These are phyloP conservation scores for Aquilaria yunnanensis DNA, from an alignment of 345 rosid genomes.

Conservation along the genomic window DNA sequence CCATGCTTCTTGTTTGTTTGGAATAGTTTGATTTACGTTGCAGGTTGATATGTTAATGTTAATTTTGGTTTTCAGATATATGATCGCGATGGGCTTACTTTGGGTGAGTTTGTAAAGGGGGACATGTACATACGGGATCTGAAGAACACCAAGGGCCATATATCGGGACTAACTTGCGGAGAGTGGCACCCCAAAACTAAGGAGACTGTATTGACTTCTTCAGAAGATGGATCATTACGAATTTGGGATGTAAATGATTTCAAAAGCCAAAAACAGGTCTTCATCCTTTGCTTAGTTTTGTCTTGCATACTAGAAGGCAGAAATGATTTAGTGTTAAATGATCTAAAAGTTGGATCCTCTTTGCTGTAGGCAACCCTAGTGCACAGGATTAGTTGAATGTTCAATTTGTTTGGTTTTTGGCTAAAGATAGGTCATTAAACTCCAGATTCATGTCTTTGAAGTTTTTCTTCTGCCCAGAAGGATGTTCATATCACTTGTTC, in stretches of 20 bases:
- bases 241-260: conserved; percentile 98
- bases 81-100: conserved; percentile 93
- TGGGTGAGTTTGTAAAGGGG: conserved; percentile 96
- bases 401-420: background rate
- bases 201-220: conserved; percentile 88
- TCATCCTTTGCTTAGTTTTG: background rate
- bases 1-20: background rate
- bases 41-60: background rate
- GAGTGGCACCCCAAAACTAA: conserved; percentile 89
- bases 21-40: conserved; percentile 1
- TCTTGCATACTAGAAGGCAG: background rate
- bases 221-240: conserved; percentile 95
- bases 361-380: too few species aligned
- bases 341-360: too few species aligned
- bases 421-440: background rate
- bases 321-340: background rate
- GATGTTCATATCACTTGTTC: conserved; percentile 12
- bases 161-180: conserved; percentile 88
- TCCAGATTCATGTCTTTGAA: background rate
- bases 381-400: too few species aligned
- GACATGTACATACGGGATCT: conserved; percentile 98
- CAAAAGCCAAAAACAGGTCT: conserved; percentile 89
- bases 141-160: conserved; percentile 95
- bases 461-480: conserved; percentile 4
- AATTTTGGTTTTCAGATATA: conserved; percentile 48